Conservation (phyloP, 257 asterid species). For the Galeopsis tetrahit region DNA sequence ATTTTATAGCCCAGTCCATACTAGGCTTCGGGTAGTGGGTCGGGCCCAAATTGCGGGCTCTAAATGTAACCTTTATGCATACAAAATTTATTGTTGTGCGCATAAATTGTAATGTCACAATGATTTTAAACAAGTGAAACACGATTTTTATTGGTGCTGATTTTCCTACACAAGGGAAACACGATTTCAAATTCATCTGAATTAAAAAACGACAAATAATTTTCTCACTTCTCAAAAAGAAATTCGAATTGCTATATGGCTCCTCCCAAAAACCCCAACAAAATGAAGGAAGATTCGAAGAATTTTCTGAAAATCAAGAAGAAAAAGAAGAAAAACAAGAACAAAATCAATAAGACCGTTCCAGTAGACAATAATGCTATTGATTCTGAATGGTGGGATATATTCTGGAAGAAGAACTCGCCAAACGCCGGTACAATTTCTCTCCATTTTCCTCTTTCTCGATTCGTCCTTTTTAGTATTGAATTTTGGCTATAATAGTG, state of each 20-base stretch:
- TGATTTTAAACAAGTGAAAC: not conserved
- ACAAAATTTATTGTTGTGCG: no score
- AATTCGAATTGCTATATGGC: constrained; percentile 52
- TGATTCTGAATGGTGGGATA: constrained; percentile 94
- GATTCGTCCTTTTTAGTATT: not conserved
- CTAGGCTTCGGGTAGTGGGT: no score
- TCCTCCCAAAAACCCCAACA: constrained; percentile 68
- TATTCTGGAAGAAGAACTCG: constrained; percentile 79
- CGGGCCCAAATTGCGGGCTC: no score
- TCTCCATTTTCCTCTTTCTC: not conserved
- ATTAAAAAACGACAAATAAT: not conserved
- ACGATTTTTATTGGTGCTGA: no score
- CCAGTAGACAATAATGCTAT: constrained; percentile 63
- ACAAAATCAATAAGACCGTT: constrained; percentile 42
- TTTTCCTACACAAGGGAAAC: not conserved
- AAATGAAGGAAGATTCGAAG: constrained; percentile 59
- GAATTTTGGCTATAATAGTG: constrained; percentile 12
- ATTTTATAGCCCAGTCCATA: no score
- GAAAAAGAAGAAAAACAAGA: constrained; percentile 64
- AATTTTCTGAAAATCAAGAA: constrained; percentile 57
- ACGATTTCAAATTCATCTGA: not conserved
- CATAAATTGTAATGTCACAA: not conserved
- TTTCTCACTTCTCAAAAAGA: constrained; percentile 3
- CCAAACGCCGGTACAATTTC: constrained; percentile 48
- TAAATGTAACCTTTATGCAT: no score